Evolutionary conservation across 495 filamentous ascomycete species (phyloP), one percentile per base, ranked within the genome.

Genomic region (Penicilliopsis zonata): DNA sequence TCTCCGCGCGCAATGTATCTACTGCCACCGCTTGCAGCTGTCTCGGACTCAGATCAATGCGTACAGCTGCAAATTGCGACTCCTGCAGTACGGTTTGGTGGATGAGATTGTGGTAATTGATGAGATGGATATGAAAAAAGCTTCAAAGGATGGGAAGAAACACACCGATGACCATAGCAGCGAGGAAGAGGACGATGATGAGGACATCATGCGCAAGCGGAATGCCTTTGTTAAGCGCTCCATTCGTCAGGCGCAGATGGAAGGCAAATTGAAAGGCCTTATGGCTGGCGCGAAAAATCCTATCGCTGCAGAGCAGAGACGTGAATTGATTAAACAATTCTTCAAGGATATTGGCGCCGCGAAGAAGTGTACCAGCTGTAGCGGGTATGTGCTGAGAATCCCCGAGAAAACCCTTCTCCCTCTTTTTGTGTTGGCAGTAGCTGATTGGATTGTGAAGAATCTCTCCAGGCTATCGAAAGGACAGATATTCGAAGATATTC

Each of bases 401-500:
- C 19, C 25, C 13, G 21, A 23, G 21, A 10, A 23, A 29, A 23
- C 13, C 14, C 36, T 18, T 31, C 12, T 13, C 16, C 14, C 40
- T 34, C 19, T 19, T 28, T 16, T 33, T 29, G 24, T 35, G 17
- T 38, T 40, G 27, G 36, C 41, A 38, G 15, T 40, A 22, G 29
- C 38, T 50, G 31, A 52, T 35, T 23, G 14, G 32, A 52, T 16
- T 28, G 2, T 29, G 52, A 47, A 79, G 73, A 28, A 71, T 84
- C 21, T 80, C 82, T 14, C 85, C 86, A 13, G 60, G 54, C 4
- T 95, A 80, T 54, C 73, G 86, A 42, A 92, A 88, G 46, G 87
- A 96, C 40, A 70, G 77, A 16, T 86, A 69, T 48, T 77, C 80
- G 41, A 96, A 95, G 55, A 90, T 99, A 33, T 99, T 95, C 55